A percentile compares a stretch with the other conserved stretches of the same genome.
phyloP scores from a whole-genome alignment of 2,329 filamentous ascomycete genomes.

The Sporothrix luriei region DNA sequence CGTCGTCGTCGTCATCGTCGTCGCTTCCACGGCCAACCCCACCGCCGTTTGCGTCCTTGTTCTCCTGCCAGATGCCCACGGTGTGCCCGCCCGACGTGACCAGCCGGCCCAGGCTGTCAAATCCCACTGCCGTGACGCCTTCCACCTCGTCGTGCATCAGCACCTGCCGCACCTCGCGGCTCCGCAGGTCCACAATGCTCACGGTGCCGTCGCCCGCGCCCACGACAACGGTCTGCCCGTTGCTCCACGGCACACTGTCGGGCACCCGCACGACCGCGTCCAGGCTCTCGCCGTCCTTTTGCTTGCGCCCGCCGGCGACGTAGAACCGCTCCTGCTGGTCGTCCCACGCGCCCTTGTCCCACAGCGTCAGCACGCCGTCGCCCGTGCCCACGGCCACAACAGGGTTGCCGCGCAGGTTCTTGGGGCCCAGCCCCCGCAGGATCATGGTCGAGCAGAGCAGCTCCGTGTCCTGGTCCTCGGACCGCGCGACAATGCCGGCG shows the following conservation, averaged over 20 bases:
- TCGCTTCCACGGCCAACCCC: not conserved
- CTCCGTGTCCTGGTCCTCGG: conserved; percentile 94
- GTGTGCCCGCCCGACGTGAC: conserved; percentile 84
- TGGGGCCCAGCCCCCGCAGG: conserved; percentile 68
- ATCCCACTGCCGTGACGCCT: conserved; percentile 76
- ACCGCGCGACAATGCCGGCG: conserved; percentile 80
- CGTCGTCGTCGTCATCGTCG: conserved; percentile 29
- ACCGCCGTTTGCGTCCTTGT: conserved; percentile 46
- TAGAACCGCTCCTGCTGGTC: conserved; percentile 89
- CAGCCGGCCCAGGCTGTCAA: conserved; percentile 83
- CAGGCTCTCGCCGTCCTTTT: conserved; percentile 69
- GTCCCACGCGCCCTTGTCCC: conserved; percentile 94
- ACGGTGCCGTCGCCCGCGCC: conserved; percentile 81
- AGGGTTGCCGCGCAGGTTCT: conserved; percentile 66
- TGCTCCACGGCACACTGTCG: conserved; percentile 63
- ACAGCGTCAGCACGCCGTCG: conserved; percentile 82
- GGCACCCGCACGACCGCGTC: conserved; percentile 77
- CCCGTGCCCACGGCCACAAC: conserved; percentile 75
- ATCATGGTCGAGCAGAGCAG: conserved; percentile 80
- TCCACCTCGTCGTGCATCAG: conserved; percentile 83
- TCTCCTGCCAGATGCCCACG: conserved; percentile 87
- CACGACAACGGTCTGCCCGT: conserved; percentile 72
- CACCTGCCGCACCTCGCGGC: conserved; percentile 70
- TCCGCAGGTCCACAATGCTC: conserved; percentile 72
- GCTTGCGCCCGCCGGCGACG: conserved; percentile 60